Percentiles rank a stretch among this genome's conserved stretches.
phyloP scores from a whole-genome alignment of 1,284 basidiomycete genomes.

The Tilletia caries region DNA sequence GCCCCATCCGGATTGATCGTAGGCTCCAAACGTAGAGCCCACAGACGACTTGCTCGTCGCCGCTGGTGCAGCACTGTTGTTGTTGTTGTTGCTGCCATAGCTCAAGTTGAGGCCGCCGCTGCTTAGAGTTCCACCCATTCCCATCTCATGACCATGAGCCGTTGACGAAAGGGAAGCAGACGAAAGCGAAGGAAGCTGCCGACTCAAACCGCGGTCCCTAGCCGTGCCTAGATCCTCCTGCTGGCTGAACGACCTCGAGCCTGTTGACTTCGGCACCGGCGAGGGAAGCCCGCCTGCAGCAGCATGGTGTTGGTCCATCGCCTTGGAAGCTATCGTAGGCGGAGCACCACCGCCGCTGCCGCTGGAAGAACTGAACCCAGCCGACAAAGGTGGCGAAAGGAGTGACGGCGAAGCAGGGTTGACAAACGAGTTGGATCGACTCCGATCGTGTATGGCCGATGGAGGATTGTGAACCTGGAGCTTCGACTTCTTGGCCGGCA shows the following conservation, averaged over 20 bases:
- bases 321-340: too few species aligned
- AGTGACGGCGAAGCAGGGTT: background rate
- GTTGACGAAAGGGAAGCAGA: background rate
- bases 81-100: background rate
- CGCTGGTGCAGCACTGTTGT: background rate
- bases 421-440: background rate
- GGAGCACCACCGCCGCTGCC: background rate
- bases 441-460: background rate
- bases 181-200: slow-evolving; percentile 4
- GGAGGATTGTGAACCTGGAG: background rate
- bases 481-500: background rate
- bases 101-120: too few species aligned
- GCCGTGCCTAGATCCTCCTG: slow-evolving; percentile 5
- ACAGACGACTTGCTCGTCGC: background rate
- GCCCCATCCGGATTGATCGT: too few species aligned
- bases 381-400: background rate
- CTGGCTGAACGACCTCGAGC: background rate
- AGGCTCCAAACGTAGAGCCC: background rate
- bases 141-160: too few species aligned
- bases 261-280: background rate
- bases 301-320: background rate
- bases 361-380: too few species aligned
- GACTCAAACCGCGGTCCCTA: slow-evolving; percentile 3
- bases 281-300: background rate
- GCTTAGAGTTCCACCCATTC: too few species aligned